Evolutionary conservation across 441 rosid genomes (phyloP).

Genomic region (Syzygium malaccense): DNA sequence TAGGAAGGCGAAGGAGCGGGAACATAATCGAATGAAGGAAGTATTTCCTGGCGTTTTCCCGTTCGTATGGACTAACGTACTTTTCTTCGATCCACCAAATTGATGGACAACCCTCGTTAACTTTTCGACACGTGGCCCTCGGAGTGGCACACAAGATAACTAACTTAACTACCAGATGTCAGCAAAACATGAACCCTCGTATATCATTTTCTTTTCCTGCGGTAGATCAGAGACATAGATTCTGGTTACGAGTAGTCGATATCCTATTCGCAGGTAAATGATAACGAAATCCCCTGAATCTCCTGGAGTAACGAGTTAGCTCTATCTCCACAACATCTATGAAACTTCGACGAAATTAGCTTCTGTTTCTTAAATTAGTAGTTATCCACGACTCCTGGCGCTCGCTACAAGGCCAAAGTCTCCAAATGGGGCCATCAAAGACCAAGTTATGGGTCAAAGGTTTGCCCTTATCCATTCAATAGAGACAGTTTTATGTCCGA

Average conservation of each 20-base stretch:
- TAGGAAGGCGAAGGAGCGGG: not conserved
- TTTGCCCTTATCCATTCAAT: not conserved
- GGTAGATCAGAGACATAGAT: not conserved
- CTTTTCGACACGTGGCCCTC: not conserved
- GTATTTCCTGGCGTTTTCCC: not conserved
- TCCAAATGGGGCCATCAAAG: not conserved
- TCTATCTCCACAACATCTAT: not conserved
- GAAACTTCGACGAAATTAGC: not conserved
- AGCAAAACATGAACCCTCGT: not conserved
- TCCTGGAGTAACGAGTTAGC: not conserved
- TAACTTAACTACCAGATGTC: not conserved
- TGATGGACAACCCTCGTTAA: not conserved
- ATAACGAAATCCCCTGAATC: not conserved
- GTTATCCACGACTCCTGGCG: not conserved
- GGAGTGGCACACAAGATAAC: not conserved
- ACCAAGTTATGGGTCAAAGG: too few relatives aligned
- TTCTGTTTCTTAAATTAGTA: not conserved
- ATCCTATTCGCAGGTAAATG: fast-evolving
- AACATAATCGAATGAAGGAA: not conserved
- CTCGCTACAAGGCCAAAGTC: not conserved
- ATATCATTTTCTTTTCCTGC: not conserved
- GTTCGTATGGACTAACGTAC: not conserved
- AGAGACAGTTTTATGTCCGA: not conserved
- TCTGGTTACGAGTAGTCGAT: not conserved
- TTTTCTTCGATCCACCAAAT: not conserved